Evolutionary conservation across 371 early-diverging fungal genomes (phyloP), one percentile per base, ranked within the genome.

Genomic region (Mortierella sp.): DNA sequence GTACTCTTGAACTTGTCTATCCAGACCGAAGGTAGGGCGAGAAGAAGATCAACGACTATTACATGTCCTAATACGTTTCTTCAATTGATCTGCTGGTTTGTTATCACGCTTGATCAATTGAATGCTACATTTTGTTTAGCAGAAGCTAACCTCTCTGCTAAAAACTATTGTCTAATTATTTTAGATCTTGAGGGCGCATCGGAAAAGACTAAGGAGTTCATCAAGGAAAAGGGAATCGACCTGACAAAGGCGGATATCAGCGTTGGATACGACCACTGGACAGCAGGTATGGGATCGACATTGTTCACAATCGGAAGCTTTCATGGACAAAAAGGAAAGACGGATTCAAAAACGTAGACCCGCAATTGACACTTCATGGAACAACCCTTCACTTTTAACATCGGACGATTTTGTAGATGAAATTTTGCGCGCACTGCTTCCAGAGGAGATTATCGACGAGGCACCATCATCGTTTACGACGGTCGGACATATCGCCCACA

Each of bases 401-500:
- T 48, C n/a, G 48, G 48, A 48, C 43, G 26, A 58, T n/a, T 43
- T n/a, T 65, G 8, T 68, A 79, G 96, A 99, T 55, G 96, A 98
- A 77, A 91, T 98, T 45, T 85, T 99, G 40, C 90, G 94, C 53
- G 93, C 99, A 8, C 91, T 99, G 0, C 88, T 99, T 26, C 99
- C 99, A 1, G 94, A 95, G 43, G 90, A 93, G 31, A 76, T 90
- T 34, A 76, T 87, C 16, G 84, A 81, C 43, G 95, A 96, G 53
- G 92, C 95, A 13, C 98, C 97, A 8, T 91, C 95, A 8, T 93
- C 98, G 2, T 99, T 96, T 83, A 98, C 97, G 40, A 93, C 96
- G 48, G 92, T 98, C 67, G 99, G 99, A 11, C 99, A 99, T 86
- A 98, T 99, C 79, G 96, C 99, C 1, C 99, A 99, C 79, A 92